Conservation (phyloP, 106 monocot genomes). For the Platanthera guangdongensis region DNA sequence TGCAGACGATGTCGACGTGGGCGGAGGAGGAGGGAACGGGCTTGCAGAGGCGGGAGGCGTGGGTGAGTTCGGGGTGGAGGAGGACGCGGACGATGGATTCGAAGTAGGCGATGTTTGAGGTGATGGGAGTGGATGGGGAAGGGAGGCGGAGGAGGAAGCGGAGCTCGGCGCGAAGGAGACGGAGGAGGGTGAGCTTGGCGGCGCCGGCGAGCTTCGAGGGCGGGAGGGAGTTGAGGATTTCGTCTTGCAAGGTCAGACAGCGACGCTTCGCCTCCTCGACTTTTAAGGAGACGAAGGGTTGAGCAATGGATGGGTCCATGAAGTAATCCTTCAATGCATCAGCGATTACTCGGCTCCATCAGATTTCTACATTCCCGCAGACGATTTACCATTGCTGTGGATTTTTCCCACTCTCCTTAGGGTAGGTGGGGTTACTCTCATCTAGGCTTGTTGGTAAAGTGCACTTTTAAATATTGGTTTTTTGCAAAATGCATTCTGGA, state of each 20-base stretch:
- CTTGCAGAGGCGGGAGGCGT: constrained; percentile 36
- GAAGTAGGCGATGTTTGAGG: constrained; percentile 59
- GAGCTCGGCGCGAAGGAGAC: constrained; percentile 41
- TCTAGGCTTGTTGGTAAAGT: too few relatives aligned
- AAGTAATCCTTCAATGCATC: background rate
- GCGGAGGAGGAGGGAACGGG: constrained; percentile 4
- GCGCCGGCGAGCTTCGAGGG: constrained; percentile 21
- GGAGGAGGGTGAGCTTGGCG: constrained; percentile 25
- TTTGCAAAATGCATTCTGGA: too few relatives aligned
- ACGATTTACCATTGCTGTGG: too few relatives aligned
- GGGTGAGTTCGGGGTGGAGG: constrained; percentile 46
- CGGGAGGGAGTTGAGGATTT: constrained; percentile 10
- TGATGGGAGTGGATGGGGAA: constrained; percentile 8
- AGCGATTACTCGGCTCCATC: too few relatives aligned
- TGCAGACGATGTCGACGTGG: constrained; percentile 69
- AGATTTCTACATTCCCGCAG: too few relatives aligned
- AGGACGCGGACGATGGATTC: constrained; percentile 50
- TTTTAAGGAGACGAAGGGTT: background rate
- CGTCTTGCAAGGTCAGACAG: constrained; percentile 11
- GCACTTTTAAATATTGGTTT: too few relatives aligned
- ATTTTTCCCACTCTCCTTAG: too few relatives aligned
- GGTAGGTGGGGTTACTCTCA: too few relatives aligned
- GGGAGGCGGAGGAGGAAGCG: constrained; percentile 33
- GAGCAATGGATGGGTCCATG: background rate
- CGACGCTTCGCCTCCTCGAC: constrained; percentile 8